These are phyloP conservation scores for Ceratocystiopsis brevicomis DNA, from an alignment of 2,329 filamentous ascomycete genomes.

Conservation along the genomic window DNA sequence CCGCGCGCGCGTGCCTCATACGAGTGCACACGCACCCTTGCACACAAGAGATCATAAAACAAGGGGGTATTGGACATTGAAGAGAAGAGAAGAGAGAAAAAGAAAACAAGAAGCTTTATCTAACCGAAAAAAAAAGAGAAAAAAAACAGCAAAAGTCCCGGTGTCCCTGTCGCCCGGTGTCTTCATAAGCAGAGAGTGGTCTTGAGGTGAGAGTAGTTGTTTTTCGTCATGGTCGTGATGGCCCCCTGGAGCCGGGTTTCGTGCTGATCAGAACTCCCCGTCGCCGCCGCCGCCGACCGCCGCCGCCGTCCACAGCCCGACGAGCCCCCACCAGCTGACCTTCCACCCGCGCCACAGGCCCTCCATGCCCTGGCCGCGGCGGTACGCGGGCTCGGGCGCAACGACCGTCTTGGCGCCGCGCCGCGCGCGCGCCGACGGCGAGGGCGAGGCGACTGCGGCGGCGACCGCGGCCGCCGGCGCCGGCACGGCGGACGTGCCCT, in stretches of 20 bases:
- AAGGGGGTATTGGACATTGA: too few relatives aligned
- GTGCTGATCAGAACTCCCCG: conserved; percentile 31
- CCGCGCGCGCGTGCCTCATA: too few relatives aligned
- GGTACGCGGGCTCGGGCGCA: conserved; percentile 24
- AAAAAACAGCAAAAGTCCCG: neutral
- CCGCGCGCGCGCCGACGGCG: conserved; percentile 7
- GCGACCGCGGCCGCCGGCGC: neutral
- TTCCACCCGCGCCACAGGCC: conserved; percentile 60
- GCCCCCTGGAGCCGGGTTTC: too few relatives aligned
- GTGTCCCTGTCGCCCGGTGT: too few relatives aligned
- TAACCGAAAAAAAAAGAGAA: neutral
- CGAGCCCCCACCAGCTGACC: conserved; percentile 58
- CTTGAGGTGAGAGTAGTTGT: too few relatives aligned
- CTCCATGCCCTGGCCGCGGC: conserved; percentile 46
- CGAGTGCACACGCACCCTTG: too few relatives aligned
- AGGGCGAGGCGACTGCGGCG: too few relatives aligned
- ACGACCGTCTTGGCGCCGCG: conserved; percentile 15
- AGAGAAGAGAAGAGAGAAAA: neutral
- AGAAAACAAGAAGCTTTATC: neutral
- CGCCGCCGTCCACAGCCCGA: conserved; percentile 54
- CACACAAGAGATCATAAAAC: too few relatives aligned
- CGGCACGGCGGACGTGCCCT: conserved; percentile 41
- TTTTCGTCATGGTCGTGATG: too few relatives aligned
- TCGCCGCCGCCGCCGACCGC: conserved; percentile 42
- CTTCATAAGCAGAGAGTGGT: too few relatives aligned